Evolutionary conservation across 306 rosid species (phyloP), one percentile per base, ranked within the genome.

Genomic region (Potentilla sterilis): DNA sequence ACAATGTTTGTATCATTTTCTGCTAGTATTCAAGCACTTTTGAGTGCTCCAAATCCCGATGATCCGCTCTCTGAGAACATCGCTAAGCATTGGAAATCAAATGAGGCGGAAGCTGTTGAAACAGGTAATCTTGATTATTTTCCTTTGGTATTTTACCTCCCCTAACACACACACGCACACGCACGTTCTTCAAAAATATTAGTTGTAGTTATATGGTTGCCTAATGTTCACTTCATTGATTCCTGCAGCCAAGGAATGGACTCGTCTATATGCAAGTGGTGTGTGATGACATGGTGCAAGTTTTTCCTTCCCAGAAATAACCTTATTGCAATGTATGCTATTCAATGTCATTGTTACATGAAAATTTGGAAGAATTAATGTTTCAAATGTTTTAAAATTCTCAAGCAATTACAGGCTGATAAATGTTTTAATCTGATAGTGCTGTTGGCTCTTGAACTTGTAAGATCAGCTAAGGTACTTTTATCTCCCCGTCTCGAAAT

Each of bases 41-140:
- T 94, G 76, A 94, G 98, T 79, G 98, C 98, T 41, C 98, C 98
- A 13, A 94, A 94, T 76, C 98, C 98, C 0, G 98, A 94, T 21
- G 98, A 94, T 79, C 98, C 98, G 1, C 98, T 94, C 28, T 94
- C 98, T 11, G 98, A 94, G 85, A 94, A 94, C 86, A 92, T 94
- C 38, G 98, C 98, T 1, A 94, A 94, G 85, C 97, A 94, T 75
- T 94, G 98, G 98, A 94, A 94, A 84, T 49, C 85, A 5, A 94
- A 92, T 0, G 98, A 94, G 81, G 97, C 75, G 0, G 98, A 94
- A 83, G 98, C 98, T 42, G 98, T 94, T 55, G 98, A 94, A 92
- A 94, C 97, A 64, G 98, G 98, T 92, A 79, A 19, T 47, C 22
- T 54, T 75, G 47, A 14, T 6, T 19, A 37, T 38, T 7, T 28